Percentiles rank a stretch among this genome's conserved stretches.
phyloP scores from a whole-genome alignment of 305 asterid genomes.

The Fraxinus xanthoxyloides region DNA sequence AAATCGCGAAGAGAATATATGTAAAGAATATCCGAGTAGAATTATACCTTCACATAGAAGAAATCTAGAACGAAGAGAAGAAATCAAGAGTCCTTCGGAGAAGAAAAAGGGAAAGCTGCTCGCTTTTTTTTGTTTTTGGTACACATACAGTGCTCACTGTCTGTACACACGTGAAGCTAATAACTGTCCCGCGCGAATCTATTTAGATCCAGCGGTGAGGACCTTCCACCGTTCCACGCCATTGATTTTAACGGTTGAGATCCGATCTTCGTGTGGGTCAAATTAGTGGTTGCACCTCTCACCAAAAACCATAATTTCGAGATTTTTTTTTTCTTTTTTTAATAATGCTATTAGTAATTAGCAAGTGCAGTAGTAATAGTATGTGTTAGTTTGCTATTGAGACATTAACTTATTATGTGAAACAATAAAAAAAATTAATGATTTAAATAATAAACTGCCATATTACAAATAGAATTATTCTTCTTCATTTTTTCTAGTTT shows the following conservation, averaged over 20 bases:
- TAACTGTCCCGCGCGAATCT: constrained; percentile 36
- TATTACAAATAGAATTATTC: no score
- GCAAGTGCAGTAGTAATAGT: no score
- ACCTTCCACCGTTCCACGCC: constrained; percentile 12
- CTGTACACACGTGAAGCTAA: constrained; percentile 30
- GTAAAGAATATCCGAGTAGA: neutral
- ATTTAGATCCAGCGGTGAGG: constrained; percentile 32
- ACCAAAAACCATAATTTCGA: neutral
- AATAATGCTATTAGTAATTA: no score
- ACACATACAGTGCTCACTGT: constrained; percentile 15
- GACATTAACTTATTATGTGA: no score
- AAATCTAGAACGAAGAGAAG: constrained; percentile 20
- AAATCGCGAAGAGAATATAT: neutral
- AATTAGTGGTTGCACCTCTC: neutral
- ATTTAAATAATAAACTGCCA: no score
- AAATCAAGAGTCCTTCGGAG: constrained; percentile 3
- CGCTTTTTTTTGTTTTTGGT: constrained; percentile 17
- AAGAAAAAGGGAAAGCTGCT: constrained; percentile 22
- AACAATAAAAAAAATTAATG: no score
- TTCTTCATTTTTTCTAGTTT: no score
- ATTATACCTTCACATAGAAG: constrained; percentile 20
- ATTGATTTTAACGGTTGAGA: constrained; percentile 30
- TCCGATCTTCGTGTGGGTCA: neutral
- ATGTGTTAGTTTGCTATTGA: no score
- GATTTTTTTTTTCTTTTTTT: no score